Percentiles rank a stretch among this genome's conserved stretches.
Evolutionary conservation across 2,329 filamentous ascomycete species (phyloP).

Genomic region (Arthrinium puccinioides): DNA sequence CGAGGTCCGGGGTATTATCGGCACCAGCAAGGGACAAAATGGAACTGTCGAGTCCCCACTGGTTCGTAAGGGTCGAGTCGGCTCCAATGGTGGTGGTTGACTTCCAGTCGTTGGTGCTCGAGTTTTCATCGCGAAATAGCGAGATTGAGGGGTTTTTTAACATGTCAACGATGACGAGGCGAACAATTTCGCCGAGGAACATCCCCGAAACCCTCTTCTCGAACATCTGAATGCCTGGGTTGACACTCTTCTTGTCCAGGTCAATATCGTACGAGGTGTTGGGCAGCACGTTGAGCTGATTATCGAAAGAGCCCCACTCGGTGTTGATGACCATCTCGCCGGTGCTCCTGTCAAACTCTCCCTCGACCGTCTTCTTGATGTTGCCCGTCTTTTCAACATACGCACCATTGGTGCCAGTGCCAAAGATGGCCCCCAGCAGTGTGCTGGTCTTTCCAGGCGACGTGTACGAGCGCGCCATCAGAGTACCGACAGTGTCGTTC

Average conservation of each 20-base stretch:
- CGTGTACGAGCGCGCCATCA: conserved; percentile 96
- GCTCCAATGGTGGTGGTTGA: conserved; percentile 64
- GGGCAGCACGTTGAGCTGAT: conserved; percentile 80
- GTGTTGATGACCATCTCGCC: conserved; percentile 97
- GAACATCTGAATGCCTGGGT: conserved; percentile 96
- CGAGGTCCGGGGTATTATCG: conserved; percentile 66
- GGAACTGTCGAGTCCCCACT: conserved; percentile 87
- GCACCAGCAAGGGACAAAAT: conserved; percentile 82
- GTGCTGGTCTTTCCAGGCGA: conserved; percentile 81
- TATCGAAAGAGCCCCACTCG: conserved; percentile 98
- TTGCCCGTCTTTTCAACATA: conserved; percentile 89
- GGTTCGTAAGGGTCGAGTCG: conserved; percentile 61
- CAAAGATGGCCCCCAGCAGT: conserved; percentile 92
- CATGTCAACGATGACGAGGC: conserved; percentile 67
- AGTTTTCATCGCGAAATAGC: conserved; percentile 72
- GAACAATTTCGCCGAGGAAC: conserved; percentile 93
- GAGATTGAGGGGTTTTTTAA: conserved; percentile 58
- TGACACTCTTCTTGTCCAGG: conserved; percentile 74
- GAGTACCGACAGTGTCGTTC: conserved; percentile 94
- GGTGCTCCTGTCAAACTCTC: conserved; percentile 69
- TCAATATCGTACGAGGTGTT: conserved; percentile 75
- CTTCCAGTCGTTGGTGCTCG: conserved; percentile 59
- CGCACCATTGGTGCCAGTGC: conserved; percentile 93
- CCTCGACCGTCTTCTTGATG: conserved; percentile 68
- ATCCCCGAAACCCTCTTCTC: conserved; percentile 98